Evolutionary conservation across 768 basidiomycete species (phyloP), one percentile per base, ranked within the genome.

Genomic region (Psilocybe tampanensis): DNA sequence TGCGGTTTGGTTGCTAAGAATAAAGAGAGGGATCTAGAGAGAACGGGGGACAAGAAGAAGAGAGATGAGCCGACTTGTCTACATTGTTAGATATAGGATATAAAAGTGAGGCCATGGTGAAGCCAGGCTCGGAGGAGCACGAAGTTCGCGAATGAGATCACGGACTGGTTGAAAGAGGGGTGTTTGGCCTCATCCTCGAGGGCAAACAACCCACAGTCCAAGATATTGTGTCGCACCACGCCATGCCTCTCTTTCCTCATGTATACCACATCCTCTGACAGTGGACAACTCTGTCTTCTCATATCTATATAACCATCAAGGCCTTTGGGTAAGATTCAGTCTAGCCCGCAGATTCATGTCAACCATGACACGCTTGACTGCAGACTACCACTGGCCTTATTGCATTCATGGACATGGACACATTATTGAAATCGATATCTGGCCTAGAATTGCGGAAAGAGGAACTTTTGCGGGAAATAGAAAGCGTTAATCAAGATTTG

Each of bases 401-500:
- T 29, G 29, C 5, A 13, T 24, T 47, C 44, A n/a, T 39, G 12
- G 53, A 29, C 18, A 29, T 51, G 19, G 36, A 55, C 19, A 52
- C 49, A n/a, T 48, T 66, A 7, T 45, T 52, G 18, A 21, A 53
- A 4, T 61, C 64, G 4, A 70, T 78, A 23, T 55, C 62, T 26
- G 33, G 45, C 32, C 66, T 80, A 22, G 60, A 71, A 50, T 56
- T 54, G 26, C 68, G 64, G 56, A 71, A 67, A 58, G 54, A 62
- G 17, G 26, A 56, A 9, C 70, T 80, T n/a, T 58, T 76, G 24
- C 64, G 62, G 11, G 73, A 78, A 59, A 63, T 79, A 12, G 63
- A 64, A 12, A 61, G 66, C 29, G 54, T 79, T 17, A 72, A 77
- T 23, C 44, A 53, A 12, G 68, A 73, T 53, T 66, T 81, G 7